These are phyloP conservation scores for Wakefieldia striispora DNA, from an alignment of 768 basidiomycete genomes.

Conservation along the genomic window DNA sequence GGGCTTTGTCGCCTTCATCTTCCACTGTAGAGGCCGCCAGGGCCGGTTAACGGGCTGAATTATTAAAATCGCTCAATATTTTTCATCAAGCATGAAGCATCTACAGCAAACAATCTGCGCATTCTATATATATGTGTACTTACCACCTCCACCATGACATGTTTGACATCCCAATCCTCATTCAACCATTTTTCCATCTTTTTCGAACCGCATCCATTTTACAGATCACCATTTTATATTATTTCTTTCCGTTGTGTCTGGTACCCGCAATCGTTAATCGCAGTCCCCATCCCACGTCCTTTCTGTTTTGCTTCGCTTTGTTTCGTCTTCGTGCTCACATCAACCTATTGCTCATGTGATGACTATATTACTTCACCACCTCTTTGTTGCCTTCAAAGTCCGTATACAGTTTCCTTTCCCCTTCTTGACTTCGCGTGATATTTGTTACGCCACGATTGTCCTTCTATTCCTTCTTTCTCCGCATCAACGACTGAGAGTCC, in stretches of 20 bases:
- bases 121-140: constrained; percentile 41
- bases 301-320: constrained; percentile 14
- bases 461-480: not conserved
- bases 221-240: constrained; percentile 30
- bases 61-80: constrained; percentile 39
- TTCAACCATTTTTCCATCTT: constrained; percentile 17
- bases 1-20: constrained; percentile 37
- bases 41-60: constrained; percentile 39
- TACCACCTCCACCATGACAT: constrained; percentile 34
- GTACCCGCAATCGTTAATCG: constrained; percentile 30
- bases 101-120: constrained; percentile 39
- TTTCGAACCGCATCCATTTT: constrained; percentile 30
- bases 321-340: constrained; percentile 19
- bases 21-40: constrained; percentile 39
- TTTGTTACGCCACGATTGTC: constrained; percentile 13
- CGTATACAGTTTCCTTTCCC: constrained; percentile 13
- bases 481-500: not conserved
- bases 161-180: constrained; percentile 34
- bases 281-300: constrained; percentile 24
- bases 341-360: constrained; percentile 30
- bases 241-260: constrained; percentile 23
- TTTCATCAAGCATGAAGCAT: constrained; percentile 38
- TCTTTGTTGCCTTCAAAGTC: constrained; percentile 17
- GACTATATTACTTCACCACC: constrained; percentile 33
- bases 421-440: constrained; percentile 4